Percentiles rank a stretch among this genome's conserved stretches.
Conservation (phyloP, 1,139 yeast genomes). For the Kluyveromyces marxianus region DNA sequence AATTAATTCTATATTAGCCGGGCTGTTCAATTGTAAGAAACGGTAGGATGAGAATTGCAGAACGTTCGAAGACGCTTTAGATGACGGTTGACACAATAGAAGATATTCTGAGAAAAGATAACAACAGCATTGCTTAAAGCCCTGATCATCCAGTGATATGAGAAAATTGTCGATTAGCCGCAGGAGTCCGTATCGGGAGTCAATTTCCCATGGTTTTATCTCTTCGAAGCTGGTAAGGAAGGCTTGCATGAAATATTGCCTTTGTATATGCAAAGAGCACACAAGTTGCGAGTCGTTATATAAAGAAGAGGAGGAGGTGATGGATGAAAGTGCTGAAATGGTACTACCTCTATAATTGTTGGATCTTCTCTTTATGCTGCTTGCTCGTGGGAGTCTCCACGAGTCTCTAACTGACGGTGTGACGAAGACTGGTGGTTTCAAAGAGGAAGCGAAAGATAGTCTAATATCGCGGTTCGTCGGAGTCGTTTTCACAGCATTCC, state of each 20-base stretch:
- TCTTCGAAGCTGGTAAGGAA: slow-evolving; percentile 15
- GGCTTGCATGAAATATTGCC: slow-evolving; percentile 23
- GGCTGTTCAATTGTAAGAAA: slow-evolving; percentile 3
- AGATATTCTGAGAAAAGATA: slow-evolving; percentile 20
- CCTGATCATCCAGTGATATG: slow-evolving; percentile 16
- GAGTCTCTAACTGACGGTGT: neutral
- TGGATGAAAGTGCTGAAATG: slow-evolving; percentile 11
- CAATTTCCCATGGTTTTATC: slow-evolving; percentile 16
- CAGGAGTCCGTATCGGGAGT: slow-evolving; percentile 24
- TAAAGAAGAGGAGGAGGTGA: slow-evolving; percentile 12
- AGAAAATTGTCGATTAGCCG: slow-evolving; percentile 24
- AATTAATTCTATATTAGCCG: slow-evolving; percentile 17
- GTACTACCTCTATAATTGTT: slow-evolving; percentile 10
- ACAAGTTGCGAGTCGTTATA: neutral
- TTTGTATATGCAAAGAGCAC: slow-evolving; percentile 4
- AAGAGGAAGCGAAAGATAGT: neutral
- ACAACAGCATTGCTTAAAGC: slow-evolving; percentile 19
- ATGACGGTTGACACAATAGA: slow-evolving; percentile 5
- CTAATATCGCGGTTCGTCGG: neutral
- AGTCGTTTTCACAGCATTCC: neutral
- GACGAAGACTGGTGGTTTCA: neutral
- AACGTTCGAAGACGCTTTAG: slow-evolving; percentile 9
- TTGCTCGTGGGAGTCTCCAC: neutral
- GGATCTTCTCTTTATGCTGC: slow-evolving; percentile 1
- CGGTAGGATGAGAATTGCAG: slow-evolving; percentile 7